Evolutionary conservation across 1,284 basidiomycete genomes (phyloP).

Genomic region (Ceratobasidium sp.): DNA sequence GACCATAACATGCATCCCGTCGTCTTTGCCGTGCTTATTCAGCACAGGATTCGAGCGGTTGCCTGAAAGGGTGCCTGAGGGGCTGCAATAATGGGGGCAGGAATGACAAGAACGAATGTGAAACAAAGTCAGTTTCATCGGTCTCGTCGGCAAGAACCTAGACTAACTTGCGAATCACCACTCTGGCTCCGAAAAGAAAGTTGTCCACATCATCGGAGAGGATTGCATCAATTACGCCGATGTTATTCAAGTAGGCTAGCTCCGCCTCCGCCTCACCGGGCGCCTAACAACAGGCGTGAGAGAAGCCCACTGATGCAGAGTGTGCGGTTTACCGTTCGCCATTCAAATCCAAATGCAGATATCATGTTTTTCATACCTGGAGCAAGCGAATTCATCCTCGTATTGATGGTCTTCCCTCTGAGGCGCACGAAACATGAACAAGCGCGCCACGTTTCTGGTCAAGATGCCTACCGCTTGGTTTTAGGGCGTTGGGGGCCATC

Average conservation of each 20-base stretch:
- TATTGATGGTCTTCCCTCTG: constrained; percentile 74
- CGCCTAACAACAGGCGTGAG: constrained; percentile 62
- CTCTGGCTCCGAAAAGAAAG: constrained; percentile 87
- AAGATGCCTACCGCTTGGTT: constrained; percentile 64
- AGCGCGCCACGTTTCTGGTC: background rate
- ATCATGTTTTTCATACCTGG: constrained; percentile 82
- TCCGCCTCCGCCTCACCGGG: constrained; percentile 98
- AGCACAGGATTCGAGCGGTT: constrained; percentile 69
- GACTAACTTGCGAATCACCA: constrained; percentile 79
- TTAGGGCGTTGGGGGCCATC: constrained; percentile 88
- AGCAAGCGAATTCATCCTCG: constrained; percentile 69
- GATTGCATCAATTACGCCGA: constrained; percentile 88
- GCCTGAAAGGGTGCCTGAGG: constrained; percentile 77
- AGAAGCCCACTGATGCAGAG: constrained; percentile 12
- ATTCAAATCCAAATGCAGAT: constrained; percentile 89
- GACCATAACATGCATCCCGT: constrained; percentile 77
- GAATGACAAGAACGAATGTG: background rate
- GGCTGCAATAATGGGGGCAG: constrained; percentile 58
- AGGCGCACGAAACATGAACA: background rate
- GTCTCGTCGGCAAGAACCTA: background rate
- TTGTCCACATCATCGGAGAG: constrained; percentile 95
- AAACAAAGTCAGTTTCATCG: background rate
- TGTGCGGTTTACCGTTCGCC: constrained; percentile 69
- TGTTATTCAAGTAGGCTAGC: constrained; percentile 83
- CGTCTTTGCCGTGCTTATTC: constrained; percentile 73